Percentiles rank a stretch among this genome's conserved stretches.
phyloP scores from a whole-genome alignment of 2,329 filamentous ascomycete species.

The Penicillium sp. region DNA sequence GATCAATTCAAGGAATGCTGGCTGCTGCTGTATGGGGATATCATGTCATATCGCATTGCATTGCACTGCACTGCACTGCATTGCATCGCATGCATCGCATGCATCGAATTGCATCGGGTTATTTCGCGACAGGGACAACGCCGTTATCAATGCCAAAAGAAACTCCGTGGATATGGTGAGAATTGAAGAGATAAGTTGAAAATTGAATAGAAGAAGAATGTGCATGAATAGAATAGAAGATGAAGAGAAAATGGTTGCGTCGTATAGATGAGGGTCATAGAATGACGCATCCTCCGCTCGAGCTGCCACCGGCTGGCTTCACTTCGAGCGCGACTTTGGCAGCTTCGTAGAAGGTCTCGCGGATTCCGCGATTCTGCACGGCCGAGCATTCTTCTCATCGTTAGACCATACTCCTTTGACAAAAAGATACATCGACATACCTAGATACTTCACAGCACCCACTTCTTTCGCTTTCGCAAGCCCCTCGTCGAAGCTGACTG shows the following conservation, averaged over 20 bases:
- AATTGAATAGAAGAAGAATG: conserved; percentile 6
- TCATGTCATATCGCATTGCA: conserved; percentile 4
- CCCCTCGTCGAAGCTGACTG: conserved; percentile 85
- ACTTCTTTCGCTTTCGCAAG: conserved; percentile 88
- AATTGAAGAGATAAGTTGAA: neutral
- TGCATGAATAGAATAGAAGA: conserved; percentile 9
- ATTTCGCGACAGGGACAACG: conserved; percentile 7
- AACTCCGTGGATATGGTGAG: neutral
- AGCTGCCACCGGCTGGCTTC: conserved; percentile 36
- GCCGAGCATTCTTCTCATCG: conserved; percentile 76
- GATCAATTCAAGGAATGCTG: neutral
- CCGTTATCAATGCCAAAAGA: conserved; percentile 8
- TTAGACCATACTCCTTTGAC: neutral
- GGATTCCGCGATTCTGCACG: conserved; percentile 96
- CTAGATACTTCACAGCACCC: conserved; percentile 85
- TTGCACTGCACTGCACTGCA: neutral
- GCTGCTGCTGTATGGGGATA: neutral
- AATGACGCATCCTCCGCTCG: conserved; percentile 34
- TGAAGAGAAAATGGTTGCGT: neutral
- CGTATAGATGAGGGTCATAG: conserved; percentile 21
- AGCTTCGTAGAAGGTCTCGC: conserved; percentile 97
- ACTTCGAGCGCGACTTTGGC: conserved; percentile 78
- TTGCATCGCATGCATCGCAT: neutral
- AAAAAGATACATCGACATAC: conserved; percentile 39
- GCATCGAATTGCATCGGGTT: neutral